phyloP scores from a whole-genome alignment of 192 early-diverging fungal genomes.

The Coemansia sp. region DNA sequence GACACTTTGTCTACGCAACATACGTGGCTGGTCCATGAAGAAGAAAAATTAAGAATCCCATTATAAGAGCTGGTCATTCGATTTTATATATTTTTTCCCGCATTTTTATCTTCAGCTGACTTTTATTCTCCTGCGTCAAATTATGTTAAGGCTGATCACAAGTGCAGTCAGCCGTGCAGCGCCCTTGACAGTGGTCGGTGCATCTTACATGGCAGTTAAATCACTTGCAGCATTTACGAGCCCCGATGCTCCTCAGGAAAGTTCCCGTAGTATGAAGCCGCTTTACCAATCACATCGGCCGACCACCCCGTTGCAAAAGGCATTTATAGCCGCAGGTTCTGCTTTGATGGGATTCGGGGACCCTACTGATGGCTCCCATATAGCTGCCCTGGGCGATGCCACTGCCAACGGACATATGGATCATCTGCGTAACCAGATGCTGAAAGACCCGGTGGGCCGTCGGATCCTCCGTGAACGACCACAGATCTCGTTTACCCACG shows the following conservation, averaged over 20 bases:
- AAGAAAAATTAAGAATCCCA: neutral
- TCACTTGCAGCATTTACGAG: constrained; percentile 48
- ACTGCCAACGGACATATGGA: constrained; percentile 70
- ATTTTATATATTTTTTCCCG: neutral
- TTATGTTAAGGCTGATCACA: constrained; percentile 17
- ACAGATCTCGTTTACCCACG: constrained; percentile 63
- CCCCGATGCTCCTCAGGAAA: constrained; percentile 38
- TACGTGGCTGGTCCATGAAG: neutral
- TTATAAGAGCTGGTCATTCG: neutral
- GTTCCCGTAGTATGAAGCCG: constrained; percentile 35
- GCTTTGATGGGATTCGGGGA: constrained; percentile 73
- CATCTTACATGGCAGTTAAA: constrained; percentile 23
- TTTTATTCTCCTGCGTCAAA: too few relatives aligned
- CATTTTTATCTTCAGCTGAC: neutral
- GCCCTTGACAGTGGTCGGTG: constrained; percentile 31
- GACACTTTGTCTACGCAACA: constrained; percentile 9
- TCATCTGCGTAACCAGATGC: constrained; percentile 77
- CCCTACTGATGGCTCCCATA: constrained; percentile 60
- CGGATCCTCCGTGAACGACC: constrained; percentile 83
- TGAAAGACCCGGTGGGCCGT: constrained; percentile 68
- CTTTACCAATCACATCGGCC: constrained; percentile 64
- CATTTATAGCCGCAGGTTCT: constrained; percentile 67
- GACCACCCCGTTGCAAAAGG: constrained; percentile 62
- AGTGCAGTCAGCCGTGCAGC: constrained; percentile 23
- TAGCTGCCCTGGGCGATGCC: constrained; percentile 75